These are phyloP conservation scores for Iris macrosiphon DNA, from an alignment of 106 monocot genomes.

Conservation along the genomic window DNA sequence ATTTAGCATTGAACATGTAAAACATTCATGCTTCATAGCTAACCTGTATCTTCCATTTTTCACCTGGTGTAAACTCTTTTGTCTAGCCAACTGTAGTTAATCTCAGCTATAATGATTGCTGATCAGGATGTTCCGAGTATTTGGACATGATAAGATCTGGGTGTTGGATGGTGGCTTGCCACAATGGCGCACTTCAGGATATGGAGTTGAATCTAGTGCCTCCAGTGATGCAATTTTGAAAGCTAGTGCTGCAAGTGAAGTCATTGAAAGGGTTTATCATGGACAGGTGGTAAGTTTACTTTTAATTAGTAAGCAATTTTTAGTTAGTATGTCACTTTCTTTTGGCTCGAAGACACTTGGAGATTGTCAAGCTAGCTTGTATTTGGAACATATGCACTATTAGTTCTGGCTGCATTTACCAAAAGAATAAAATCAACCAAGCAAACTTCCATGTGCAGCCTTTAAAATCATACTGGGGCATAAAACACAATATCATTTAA, in stretches of 20 bases:
- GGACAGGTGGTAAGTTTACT: conserved; percentile 48
- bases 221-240: conserved; percentile 93
- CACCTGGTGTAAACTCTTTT: background rate
- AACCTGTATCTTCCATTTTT: background rate
- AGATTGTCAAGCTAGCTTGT: too few species aligned
- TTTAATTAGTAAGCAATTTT: conserved; percentile 3
- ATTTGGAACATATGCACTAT: too few species aligned
- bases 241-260: conserved; percentile 92
- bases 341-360: too few species aligned
- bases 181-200: conserved; percentile 79
- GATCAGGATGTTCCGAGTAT: conserved; percentile 93
- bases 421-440: too few species aligned
- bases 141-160: conserved; percentile 95
- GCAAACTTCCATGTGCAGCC: too few species aligned
- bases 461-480: too few species aligned
- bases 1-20: background rate
- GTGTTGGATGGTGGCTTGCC: conserved; percentile 97
- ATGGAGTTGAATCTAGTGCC: conserved; percentile 97
- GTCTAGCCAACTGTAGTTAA: background rate
- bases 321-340: too few species aligned
- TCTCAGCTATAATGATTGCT: background rate
- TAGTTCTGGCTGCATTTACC: too few species aligned
- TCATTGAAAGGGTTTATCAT: conserved; percentile 85
- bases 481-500: too few species aligned
- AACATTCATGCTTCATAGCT: background rate